Percentiles rank a stretch among this genome's conserved stretches.
Conservation (phyloP, 768 basidiomycete genomes). For the Lactarius hatsudake region DNA sequence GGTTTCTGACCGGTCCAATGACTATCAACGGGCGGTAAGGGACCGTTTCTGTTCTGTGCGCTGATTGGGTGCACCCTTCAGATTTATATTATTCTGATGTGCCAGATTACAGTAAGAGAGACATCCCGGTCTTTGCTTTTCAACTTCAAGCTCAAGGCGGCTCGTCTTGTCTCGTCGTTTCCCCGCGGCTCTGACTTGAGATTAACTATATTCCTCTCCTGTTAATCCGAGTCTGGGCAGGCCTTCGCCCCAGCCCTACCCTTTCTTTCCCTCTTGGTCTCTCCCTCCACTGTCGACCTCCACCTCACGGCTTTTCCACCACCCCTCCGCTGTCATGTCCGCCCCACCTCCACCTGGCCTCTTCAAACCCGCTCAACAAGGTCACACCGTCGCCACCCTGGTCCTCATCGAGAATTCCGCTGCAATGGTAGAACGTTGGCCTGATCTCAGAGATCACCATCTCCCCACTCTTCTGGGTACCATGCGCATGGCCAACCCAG, state of each 20-base stretch:
- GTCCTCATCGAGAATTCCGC: constrained; percentile 28
- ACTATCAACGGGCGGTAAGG: constrained; percentile 23
- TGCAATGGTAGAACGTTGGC: constrained; percentile 27
- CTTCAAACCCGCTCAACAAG: constrained; percentile 24
- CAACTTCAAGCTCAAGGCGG: constrained; percentile 14
- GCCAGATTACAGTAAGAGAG: constrained; percentile 14
- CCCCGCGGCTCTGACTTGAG: constrained; percentile 21
- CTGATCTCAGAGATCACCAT: constrained; percentile 29
- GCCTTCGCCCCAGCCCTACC: constrained; percentile 22
- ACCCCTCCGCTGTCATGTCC: constrained; percentile 13
- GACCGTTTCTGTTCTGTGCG: constrained; percentile 20
- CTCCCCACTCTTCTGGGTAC: constrained; percentile 29
- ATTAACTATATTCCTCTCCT: constrained; percentile 1
- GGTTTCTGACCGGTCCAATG: constrained; percentile 25
- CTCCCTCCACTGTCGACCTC: neutral
- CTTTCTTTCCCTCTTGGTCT: constrained; percentile 9
- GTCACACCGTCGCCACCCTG: constrained; percentile 25
- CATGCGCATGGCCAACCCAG: constrained; percentile 26
- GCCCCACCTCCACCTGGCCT: constrained; percentile 21
- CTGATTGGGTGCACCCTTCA: constrained; percentile 19
- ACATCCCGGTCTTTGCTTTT: constrained; percentile 16
- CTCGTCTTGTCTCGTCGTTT: constrained; percentile 12
- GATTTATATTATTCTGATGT: constrained; percentile 27
- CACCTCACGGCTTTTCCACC: constrained; percentile 5
- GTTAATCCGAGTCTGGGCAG: constrained; percentile 3